These are phyloP conservation scores for Aspergillus fischeri DNA, from an alignment of 2,329 filamentous ascomycete genomes.

Conservation along the genomic window DNA sequence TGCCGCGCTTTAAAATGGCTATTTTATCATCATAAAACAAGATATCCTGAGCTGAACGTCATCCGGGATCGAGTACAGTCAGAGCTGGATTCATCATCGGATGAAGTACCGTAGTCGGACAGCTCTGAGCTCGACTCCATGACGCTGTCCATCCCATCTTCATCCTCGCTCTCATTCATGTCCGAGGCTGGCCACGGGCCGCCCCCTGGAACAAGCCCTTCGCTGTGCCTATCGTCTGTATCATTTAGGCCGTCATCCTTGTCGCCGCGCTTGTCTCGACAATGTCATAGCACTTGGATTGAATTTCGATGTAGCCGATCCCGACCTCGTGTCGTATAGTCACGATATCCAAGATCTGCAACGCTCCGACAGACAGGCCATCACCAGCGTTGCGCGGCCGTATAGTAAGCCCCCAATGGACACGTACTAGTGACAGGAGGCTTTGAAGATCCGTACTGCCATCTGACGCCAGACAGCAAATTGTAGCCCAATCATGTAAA, in stretches of 20 bases:
- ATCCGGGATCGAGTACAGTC: slow-evolving; percentile 35
- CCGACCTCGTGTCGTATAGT: slow-evolving; percentile 70
- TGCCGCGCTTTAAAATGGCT: slow-evolving; percentile 75
- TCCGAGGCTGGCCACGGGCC: slow-evolving; percentile 43
- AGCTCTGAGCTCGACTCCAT: slow-evolving; percentile 17
- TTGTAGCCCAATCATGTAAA: no score
- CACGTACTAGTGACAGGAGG: no score
- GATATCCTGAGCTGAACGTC: slow-evolving; percentile 68
- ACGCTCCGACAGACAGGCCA: slow-evolving; percentile 6
- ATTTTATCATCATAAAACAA: slow-evolving; percentile 82
- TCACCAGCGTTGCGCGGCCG: no score
- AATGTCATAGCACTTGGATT: slow-evolving; percentile 77
- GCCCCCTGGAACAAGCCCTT: slow-evolving; percentile 42
- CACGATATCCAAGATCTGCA: slow-evolving; percentile 75
- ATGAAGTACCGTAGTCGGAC: slow-evolving; percentile 20
- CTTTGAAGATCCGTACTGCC: no score
- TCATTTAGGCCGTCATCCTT: slow-evolving; percentile 31
- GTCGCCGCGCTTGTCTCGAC: slow-evolving; percentile 54
- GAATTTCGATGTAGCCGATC: slow-evolving; percentile 72
- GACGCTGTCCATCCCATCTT: slow-evolving; percentile 28
- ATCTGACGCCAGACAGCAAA: no score
- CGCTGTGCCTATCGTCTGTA: slow-evolving; percentile 44
- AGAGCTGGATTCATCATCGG: slow-evolving; percentile 42
- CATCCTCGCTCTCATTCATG: slow-evolving; percentile 44
- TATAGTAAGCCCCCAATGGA: no score